Conservation (phyloP, 2,329 filamentous ascomycete genomes). For the Setomelanomma holmii region DNA sequence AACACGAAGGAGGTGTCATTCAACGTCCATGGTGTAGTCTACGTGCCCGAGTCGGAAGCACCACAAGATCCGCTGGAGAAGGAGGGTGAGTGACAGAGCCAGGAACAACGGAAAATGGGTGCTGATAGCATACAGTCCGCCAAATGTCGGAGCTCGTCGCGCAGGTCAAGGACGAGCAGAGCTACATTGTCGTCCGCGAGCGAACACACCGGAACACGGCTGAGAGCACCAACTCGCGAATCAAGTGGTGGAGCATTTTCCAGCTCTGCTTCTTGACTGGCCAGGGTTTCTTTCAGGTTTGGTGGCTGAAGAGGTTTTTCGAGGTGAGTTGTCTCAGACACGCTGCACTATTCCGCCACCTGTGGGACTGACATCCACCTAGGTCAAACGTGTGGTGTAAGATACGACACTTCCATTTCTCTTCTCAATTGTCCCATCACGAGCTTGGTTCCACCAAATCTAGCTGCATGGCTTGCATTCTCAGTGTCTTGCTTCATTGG, state of each 20-base stretch:
- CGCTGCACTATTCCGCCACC: no score
- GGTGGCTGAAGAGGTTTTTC: conserved; percentile 99
- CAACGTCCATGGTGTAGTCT: conserved; percentile 98
- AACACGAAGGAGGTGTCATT: conserved; percentile 98
- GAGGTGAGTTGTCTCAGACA: conserved; percentile 62
- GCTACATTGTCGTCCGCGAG: conserved; percentile 94
- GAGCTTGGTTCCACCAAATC: no score
- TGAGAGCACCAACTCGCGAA: conserved; percentile 94
- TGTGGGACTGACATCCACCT: no score
- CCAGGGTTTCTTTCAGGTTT: conserved; percentile 97
- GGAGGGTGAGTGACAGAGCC: conserved; percentile 72
- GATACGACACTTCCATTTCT: background rate
- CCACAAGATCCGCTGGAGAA: conserved; percentile 86
- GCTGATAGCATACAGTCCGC: conserved; percentile 65
- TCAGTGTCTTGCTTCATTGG: conserved; percentile 17
- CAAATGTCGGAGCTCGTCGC: conserved; percentile 82
- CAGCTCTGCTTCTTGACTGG: conserved; percentile 87
- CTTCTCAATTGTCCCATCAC: no score
- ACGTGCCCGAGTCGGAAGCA: conserved; percentile 87
- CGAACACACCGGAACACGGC: conserved; percentile 97
- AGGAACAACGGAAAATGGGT: no score
- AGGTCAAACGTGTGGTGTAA: conserved; percentile 46
- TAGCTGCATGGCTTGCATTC: background rate
- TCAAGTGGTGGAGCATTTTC: conserved; percentile 99
- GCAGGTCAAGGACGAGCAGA: conserved; percentile 97